These are phyloP conservation scores for Calonectria henricotiae DNA, from an alignment of 2,329 filamentous ascomycete species.

Conservation along the genomic window DNA sequence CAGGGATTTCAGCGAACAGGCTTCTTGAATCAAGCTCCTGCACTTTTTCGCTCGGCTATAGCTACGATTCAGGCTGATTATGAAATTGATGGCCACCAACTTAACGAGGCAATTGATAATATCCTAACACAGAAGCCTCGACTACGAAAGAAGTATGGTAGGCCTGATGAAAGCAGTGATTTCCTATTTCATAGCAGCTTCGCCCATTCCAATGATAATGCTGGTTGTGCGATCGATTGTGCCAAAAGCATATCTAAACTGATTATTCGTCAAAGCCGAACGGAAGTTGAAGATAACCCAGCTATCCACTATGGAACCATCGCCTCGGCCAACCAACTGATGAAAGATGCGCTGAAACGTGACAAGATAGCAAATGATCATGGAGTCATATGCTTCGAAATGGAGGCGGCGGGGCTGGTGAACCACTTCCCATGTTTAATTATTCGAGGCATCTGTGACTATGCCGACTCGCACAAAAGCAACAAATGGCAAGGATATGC, in stretches of 20 bases:
- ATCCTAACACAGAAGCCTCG: background rate
- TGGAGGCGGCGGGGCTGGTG: constrained; percentile 4
- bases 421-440: constrained; percentile 23
- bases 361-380: background rate
- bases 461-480: constrained; percentile 8
- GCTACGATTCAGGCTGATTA: background rate
- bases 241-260: background rate
- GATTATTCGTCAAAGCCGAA: background rate
- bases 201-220: background rate
- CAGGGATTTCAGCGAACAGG: background rate
- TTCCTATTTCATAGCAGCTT: background rate
- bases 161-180: background rate
- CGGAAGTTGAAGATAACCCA: background rate
- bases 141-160: background rate
- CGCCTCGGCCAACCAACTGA: background rate
- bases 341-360: background rate
- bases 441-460: constrained; percentile 9
- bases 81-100: no score
- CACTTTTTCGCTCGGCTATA: background rate
- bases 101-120: no score
- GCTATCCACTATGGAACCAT: background rate
- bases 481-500: constrained; percentile 17
- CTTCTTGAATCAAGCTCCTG: background rate
- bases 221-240: background rate
- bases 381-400: background rate